Conservation (phyloP, 306 rosid species). For the Dryas alaskensis region DNA sequence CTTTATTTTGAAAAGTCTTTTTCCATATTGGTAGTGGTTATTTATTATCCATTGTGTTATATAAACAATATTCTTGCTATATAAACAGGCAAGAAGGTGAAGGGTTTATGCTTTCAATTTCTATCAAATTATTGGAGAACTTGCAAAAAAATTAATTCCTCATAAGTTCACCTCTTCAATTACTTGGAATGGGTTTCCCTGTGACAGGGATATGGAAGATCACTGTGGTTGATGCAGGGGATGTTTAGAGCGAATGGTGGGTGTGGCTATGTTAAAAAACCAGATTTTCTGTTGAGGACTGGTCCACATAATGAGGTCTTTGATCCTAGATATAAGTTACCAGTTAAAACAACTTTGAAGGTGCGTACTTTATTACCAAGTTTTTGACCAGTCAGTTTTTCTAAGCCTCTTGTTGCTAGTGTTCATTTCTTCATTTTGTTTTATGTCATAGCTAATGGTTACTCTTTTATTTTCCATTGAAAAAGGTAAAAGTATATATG, state of each 20-base stretch:
- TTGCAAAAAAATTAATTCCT: background rate
- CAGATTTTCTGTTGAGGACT: constrained; percentile 57
- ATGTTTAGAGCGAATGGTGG: constrained; percentile 95
- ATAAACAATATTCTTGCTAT: background rate
- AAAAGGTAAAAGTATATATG: constrained; percentile 81
- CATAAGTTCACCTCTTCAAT: constrained; percentile 7
- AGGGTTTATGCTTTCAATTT: background rate
- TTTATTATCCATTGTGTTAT: background rate
- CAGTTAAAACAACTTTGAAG: constrained; percentile 71
- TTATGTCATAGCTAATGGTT: constrained; percentile 20
- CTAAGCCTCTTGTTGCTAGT: constrained; percentile 8
- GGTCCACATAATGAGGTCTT: constrained; percentile 62
- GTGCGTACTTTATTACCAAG: constrained; percentile 35
- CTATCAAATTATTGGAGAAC: too few species aligned
- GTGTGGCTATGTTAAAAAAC: constrained; percentile 95
- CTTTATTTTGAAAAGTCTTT: constrained; percentile 3
- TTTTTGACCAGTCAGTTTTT: constrained; percentile 1
- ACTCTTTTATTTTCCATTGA: constrained; percentile 24
- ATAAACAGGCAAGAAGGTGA: background rate
- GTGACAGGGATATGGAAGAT: constrained; percentile 87
- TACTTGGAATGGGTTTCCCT: constrained; percentile 24
- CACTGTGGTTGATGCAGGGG: constrained; percentile 97
- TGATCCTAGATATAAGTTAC: constrained; percentile 57
- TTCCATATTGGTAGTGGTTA: background rate
- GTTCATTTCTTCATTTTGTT: constrained; percentile 2